phyloP scores from a whole-genome alignment of 1,284 basidiomycete genomes.

The Trametes pubescens region DNA sequence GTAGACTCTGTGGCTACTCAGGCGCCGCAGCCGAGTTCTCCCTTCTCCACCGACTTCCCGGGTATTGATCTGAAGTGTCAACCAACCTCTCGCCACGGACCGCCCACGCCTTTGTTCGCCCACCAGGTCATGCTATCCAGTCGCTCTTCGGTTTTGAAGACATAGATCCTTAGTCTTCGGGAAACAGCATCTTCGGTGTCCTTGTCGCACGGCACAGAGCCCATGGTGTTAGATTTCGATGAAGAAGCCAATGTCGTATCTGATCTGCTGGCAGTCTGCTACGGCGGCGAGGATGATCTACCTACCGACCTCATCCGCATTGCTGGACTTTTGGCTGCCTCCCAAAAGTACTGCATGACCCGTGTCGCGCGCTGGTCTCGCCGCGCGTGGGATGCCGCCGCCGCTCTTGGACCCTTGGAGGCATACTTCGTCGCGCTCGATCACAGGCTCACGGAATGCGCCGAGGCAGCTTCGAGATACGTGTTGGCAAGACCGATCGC shows the following conservation, averaged over 20 bases:
- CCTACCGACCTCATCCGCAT: background rate
- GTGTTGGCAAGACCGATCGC: background rate
- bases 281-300: background rate
- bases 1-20: background rate
- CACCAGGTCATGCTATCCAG: background rate
- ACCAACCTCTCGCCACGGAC: background rate
- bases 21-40: too few species aligned
- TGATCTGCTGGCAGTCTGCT: slow-evolving; percentile 15
- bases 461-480: background rate
- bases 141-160: background rate
- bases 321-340: background rate
- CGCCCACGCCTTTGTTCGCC: background rate
- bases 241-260: slow-evolving; percentile 9
- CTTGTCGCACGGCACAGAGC: background rate
- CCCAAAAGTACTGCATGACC: slow-evolving; percentile 33
- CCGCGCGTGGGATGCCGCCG: background rate
- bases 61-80: background rate
- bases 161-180: background rate
- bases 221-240: slow-evolving; percentile 21
- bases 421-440: slow-evolving; percentile 3
- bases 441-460: background rate
- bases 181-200: background rate
- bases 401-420: background rate
- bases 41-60: background rate
- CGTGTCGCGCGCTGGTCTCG: background rate